Percentiles rank a stretch among this genome's conserved stretches.
These are phyloP conservation scores for Amaranthus cruentus DNA, from an alignment of 148 eudicot genomes.

Conservation along the genomic window DNA sequence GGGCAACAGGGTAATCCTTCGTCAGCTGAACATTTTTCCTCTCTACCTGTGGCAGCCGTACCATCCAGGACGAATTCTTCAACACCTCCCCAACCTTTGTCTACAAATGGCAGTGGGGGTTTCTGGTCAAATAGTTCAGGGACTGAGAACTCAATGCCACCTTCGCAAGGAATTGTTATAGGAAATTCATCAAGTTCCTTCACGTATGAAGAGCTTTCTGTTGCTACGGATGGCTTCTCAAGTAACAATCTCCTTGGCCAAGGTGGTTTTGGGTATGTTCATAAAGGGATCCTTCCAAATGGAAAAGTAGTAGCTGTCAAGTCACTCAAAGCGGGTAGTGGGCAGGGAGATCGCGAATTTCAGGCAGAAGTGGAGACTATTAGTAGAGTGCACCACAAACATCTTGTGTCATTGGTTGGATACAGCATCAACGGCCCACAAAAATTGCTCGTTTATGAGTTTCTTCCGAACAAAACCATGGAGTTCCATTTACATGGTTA, in stretches of 20 bases:
- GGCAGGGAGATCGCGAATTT: conserved; percentile 93
- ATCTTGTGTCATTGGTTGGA: conserved; percentile 95
- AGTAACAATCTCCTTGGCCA: conserved; percentile 81
- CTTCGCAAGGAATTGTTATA: conserved; percentile 57
- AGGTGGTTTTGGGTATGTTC: conserved; percentile 96
- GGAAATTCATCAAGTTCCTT: conserved; percentile 63
- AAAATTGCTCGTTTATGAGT: conserved; percentile 88
- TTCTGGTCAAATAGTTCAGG: conserved; percentile 60
- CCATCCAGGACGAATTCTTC: conserved; percentile 29
- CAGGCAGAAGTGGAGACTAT: conserved; percentile 96
- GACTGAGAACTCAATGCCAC: conserved; percentile 33
- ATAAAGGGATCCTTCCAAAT: conserved; percentile 79
- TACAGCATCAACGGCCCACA: conserved; percentile 67
- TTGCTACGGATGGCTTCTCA: conserved; percentile 89
- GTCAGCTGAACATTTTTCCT: conserved; percentile 38
- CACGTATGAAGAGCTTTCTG: conserved; percentile 71
- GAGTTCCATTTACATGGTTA: conserved; percentile 89
- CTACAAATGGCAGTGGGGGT: conserved; percentile 58
- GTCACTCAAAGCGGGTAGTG: conserved; percentile 82
- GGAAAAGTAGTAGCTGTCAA: conserved; percentile 91
- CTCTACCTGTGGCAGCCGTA: conserved; percentile 41
- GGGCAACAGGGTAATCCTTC: conserved; percentile 42
- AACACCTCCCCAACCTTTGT: conserved; percentile 34
- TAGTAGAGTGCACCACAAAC: conserved; percentile 96
- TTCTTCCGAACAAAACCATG: conserved; percentile 77